These are phyloP conservation scores for Akanthomyces dipterigenus DNA, from an alignment of 2,329 filamentous ascomycete species.

Conservation along the genomic window DNA sequence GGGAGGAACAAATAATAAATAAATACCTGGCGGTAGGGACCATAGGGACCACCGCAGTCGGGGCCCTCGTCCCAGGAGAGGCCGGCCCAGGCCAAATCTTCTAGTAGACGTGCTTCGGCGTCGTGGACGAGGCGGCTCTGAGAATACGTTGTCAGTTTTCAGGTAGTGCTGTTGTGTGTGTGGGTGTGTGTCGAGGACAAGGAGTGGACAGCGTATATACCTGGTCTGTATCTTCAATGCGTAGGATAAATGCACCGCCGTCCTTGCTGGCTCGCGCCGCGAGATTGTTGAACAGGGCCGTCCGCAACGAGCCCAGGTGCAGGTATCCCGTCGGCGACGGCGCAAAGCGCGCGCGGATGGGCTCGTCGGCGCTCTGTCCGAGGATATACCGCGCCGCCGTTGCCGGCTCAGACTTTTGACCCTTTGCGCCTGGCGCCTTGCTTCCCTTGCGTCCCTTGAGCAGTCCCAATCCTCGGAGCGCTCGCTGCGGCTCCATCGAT, in stretches of 20 bases:
- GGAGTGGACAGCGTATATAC: slow-evolving; percentile 36
- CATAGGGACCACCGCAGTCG: slow-evolving; percentile 69
- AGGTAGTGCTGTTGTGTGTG: slow-evolving; percentile 9
- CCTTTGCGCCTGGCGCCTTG: neutral
- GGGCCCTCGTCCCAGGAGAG: slow-evolving; percentile 94
- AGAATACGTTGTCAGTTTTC: neutral
- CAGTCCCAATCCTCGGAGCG: neutral
- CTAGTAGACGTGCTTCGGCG: slow-evolving; percentile 69
- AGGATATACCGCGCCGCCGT: slow-evolving; percentile 24
- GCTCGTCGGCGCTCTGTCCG: slow-evolving; percentile 46
- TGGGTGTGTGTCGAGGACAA: too few relatives aligned
- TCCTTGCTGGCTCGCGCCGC: slow-evolving; percentile 68
- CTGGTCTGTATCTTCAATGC: slow-evolving; percentile 94
- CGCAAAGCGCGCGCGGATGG: slow-evolving; percentile 66
- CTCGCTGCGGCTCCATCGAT: neutral
- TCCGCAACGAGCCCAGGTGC: slow-evolving; percentile 84
- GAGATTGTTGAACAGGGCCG: slow-evolving; percentile 91
- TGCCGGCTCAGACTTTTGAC: neutral
- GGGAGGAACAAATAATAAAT: neutral
- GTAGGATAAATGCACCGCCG: slow-evolving; percentile 80
- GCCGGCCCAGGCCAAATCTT: slow-evolving; percentile 83
- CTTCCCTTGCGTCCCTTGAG: neutral
- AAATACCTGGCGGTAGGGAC: slow-evolving; percentile 75
- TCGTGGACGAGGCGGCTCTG: slow-evolving; percentile 75
- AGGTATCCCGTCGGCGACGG: slow-evolving; percentile 92